Conservation (phyloP, 257 asterid species). For the Solanum boliviense region DNA sequence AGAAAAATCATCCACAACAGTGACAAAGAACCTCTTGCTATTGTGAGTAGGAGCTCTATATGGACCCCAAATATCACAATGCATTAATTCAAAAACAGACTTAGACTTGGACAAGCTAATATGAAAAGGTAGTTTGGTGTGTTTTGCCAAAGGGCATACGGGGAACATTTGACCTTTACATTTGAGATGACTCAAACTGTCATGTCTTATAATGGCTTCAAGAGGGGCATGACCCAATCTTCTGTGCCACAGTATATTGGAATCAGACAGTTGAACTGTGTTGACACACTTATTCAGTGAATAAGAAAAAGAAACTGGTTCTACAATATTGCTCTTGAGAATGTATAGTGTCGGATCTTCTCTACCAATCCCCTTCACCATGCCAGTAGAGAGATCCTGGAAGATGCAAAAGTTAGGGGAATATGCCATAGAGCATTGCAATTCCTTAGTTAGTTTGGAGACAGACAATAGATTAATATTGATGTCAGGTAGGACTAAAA, state of each 20-base stretch:
- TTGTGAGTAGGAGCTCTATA: not conserved
- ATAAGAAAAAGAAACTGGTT: too few relatives aligned
- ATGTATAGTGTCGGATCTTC: not conserved
- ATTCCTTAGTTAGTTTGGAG: not conserved
- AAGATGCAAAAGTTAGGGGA: not conserved
- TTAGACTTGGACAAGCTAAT: not conserved
- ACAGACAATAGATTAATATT: too few relatives aligned
- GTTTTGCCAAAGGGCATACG: not conserved
- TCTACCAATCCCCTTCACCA: not conserved
- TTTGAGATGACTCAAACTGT: too few relatives aligned
- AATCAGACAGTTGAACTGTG: not conserved
- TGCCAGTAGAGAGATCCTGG: not conserved
- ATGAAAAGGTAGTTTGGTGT: not conserved
- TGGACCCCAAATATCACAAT: not conserved
- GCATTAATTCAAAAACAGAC: not conserved
- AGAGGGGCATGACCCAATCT: not conserved
- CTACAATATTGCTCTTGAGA: not conserved
- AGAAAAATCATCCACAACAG: not conserved
- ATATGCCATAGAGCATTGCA: not conserved
- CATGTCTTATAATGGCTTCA: not conserved
- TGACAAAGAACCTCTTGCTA: not conserved
- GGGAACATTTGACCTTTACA: too few relatives aligned
- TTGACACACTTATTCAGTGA: not conserved
- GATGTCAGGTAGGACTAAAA: not conserved
- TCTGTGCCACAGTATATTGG: not conserved